phyloP scores from a whole-genome alignment of 2,329 filamentous ascomycete species.

The Zasmidium cellare region DNA sequence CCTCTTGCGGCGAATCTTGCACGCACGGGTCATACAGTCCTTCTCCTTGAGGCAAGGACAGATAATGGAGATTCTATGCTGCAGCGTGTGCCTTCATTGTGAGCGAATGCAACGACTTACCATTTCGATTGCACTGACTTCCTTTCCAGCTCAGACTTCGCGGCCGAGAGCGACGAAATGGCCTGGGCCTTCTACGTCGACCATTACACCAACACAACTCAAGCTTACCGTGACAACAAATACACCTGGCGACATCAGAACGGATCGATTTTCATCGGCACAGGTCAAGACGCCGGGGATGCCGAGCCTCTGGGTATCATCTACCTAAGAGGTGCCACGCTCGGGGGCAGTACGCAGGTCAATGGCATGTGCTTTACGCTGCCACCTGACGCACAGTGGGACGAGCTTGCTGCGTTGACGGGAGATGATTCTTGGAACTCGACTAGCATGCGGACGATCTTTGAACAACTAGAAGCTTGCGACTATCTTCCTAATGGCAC shows the following conservation, averaged over 20 bases:
- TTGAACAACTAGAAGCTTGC: not conserved
- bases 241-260: not conserved
- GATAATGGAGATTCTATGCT: no score
- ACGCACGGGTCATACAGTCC: no score
- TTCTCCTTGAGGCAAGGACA: no score
- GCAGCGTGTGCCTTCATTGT: no score
- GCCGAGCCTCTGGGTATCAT: conserved; percentile 41
- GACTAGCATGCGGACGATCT: not conserved
- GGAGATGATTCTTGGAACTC: conserved; percentile 59
- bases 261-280: not conserved
- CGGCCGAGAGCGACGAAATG: not conserved
- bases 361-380: conserved; percentile 60
- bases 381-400: conserved; percentile 58
- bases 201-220: not conserved
- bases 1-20: no score
- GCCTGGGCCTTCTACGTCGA: not conserved
- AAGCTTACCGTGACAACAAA: not conserved
- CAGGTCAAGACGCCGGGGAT: not conserved
- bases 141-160: not conserved
- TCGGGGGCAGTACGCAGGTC: conserved; percentile 60
- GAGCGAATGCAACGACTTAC: no score
- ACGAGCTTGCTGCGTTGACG: conserved; percentile 56
- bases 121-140: no score
- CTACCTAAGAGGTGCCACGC: conserved; percentile 56
- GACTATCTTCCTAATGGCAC: not conserved